phyloP scores from a whole-genome alignment of 352 stramenopile species.

The Phytopythium vexans region DNA sequence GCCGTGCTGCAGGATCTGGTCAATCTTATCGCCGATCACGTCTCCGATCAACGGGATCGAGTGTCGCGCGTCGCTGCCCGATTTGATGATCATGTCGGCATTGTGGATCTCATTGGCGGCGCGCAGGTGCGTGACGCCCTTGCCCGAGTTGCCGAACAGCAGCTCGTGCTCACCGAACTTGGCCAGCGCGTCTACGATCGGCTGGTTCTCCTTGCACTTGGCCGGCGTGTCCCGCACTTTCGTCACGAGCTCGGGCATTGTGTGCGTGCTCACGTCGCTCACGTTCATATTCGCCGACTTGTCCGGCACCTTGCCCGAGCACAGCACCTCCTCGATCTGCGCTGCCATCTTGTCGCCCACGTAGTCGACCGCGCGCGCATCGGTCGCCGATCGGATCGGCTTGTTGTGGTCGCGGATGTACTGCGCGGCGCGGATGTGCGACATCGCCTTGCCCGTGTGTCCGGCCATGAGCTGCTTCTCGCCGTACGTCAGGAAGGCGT shows the following conservation, averaged over 20 bases:
- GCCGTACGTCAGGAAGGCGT: conserved; percentile 67
- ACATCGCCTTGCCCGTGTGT: conserved; percentile 73
- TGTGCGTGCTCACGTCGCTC: conserved; percentile 38
- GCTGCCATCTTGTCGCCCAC: conserved; percentile 54
- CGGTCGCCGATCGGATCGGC: conserved; percentile 36
- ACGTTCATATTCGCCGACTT: conserved; percentile 42
- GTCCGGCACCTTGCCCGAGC: conserved; percentile 51
- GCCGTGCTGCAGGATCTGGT: conserved; percentile 68
- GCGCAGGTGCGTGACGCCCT: conserved; percentile 65
- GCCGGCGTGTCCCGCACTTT: conserved; percentile 41
- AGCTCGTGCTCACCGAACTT: conserved; percentile 74
- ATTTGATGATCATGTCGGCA: conserved; percentile 42
- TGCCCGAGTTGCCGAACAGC: conserved; percentile 66
- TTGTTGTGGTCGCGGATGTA: conserved; percentile 52
- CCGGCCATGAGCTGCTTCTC: conserved; percentile 50
- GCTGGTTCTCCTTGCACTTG: conserved; percentile 58
- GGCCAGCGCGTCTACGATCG: conserved; percentile 54
- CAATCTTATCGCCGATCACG: conserved; percentile 77
- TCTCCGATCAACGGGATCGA: conserved; percentile 55
- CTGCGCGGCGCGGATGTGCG: conserved; percentile 61
- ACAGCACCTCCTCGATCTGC: conserved; percentile 61
- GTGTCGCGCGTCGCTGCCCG: conserved; percentile 36
- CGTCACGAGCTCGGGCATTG: conserved; percentile 37
- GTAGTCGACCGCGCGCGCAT: conserved; percentile 40
- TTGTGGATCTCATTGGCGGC: conserved; percentile 64